phyloP scores from a whole-genome alignment of 2,329 filamentous ascomycete species.

The Cladosporium halotolerans region DNA sequence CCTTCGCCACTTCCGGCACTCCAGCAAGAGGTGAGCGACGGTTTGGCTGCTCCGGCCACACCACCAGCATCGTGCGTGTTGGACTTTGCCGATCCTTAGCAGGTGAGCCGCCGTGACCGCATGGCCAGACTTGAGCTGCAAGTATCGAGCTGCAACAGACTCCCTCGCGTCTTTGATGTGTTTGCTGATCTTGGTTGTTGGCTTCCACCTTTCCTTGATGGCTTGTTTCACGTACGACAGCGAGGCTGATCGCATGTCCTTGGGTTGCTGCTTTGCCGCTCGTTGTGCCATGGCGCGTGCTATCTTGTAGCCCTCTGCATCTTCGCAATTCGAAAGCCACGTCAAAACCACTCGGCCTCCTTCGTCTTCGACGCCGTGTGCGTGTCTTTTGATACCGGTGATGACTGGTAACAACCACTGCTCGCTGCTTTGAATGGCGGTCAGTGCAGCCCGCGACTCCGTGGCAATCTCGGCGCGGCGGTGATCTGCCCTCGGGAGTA shows the following conservation, averaged over 20 bases:
- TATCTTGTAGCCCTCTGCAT: background rate
- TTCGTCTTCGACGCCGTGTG: too few relatives aligned
- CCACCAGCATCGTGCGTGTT: background rate
- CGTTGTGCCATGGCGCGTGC: background rate
- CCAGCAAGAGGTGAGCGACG: background rate
- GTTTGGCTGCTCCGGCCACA: background rate
- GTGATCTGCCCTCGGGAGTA: too few relatives aligned
- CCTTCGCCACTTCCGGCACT: conserved; percentile 3
- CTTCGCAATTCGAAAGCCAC: background rate
- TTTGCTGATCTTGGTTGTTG: background rate
- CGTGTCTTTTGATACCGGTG: too few relatives aligned
- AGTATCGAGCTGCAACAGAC: background rate
- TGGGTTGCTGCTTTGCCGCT: background rate
- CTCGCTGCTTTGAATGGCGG: too few relatives aligned
- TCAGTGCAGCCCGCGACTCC: too few relatives aligned
- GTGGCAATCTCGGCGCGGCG: too few relatives aligned
- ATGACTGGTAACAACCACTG: too few relatives aligned
- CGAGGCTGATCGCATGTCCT: background rate
- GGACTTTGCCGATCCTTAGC: background rate
- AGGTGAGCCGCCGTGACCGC: conserved; percentile 2
- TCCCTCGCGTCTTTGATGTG: conserved; percentile 1
- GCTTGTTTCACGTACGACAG: conserved; percentile 2
- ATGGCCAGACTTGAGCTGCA: conserved; percentile 5
- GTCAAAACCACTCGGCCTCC: conserved; percentile 20
- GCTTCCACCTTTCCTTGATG: conserved; percentile 1